Percentiles rank a stretch among this genome's conserved stretches.
Evolutionary conservation across 306 rosid genomes (phyloP).

Genomic region (Gastrolobium villosum): DNA sequence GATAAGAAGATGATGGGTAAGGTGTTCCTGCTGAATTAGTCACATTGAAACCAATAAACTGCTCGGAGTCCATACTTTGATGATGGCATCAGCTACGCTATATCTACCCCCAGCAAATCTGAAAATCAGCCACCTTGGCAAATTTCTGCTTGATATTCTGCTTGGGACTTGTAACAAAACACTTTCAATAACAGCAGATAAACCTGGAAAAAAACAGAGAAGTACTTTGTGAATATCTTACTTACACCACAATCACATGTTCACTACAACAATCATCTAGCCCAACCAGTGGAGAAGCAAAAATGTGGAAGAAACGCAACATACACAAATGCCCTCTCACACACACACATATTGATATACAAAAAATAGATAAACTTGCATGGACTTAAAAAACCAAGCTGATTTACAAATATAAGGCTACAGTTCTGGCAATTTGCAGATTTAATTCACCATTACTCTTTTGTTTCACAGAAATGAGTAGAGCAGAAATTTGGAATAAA

Average conservation of each 20-base stretch:
- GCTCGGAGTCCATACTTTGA: slow-evolving; percentile 76
- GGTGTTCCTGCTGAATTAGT: slow-evolving; percentile 56
- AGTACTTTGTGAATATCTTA: slow-evolving; percentile 32
- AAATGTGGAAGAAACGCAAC: neutral
- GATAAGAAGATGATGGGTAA: slow-evolving; percentile 60
- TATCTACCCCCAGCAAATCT: slow-evolving; percentile 1
- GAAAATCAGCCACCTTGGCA: slow-evolving; percentile 21
- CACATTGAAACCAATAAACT: slow-evolving; percentile 54
- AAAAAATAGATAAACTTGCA: slow-evolving; percentile 11
- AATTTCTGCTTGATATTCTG: slow-evolving; percentile 24
- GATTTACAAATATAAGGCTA: neutral
- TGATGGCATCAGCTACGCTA: slow-evolving; percentile 51
- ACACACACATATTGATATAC: neutral
- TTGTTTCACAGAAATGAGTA: neutral
- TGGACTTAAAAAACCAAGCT: neutral
- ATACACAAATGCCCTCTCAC: neutral
- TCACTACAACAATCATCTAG: neutral
- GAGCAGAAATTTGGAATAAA: neutral
- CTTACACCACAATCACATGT: neutral
- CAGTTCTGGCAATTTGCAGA: neutral
- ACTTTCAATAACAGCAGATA: slow-evolving; percentile 38
- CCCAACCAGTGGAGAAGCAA: neutral
- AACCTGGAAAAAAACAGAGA: slow-evolving; percentile 58
- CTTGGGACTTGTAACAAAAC: neutral
- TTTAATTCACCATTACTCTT: neutral